phyloP scores from a whole-genome alignment of 2,329 filamentous ascomycete genomes.

The Furcasterigmium sp. region DNA sequence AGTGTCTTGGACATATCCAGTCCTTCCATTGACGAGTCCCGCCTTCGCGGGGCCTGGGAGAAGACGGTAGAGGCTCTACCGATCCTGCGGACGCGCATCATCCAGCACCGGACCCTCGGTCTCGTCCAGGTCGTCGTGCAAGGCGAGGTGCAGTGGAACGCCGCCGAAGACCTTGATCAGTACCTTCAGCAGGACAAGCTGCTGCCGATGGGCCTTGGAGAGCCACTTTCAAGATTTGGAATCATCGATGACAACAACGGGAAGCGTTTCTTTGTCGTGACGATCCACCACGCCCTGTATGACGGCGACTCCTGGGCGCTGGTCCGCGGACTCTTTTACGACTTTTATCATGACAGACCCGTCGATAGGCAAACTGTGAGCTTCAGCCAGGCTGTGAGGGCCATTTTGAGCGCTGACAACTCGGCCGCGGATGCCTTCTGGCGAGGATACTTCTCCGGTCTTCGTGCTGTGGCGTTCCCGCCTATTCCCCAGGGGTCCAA shows the following conservation, averaged over 20 bases:
- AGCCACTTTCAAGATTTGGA: conserved; percentile 13
- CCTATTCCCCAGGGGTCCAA: conserved; percentile 5
- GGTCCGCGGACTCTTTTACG: background rate
- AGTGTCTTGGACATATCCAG: conserved; percentile 8
- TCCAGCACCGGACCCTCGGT: conserved; percentile 1
- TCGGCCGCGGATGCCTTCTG: conserved; percentile 6
- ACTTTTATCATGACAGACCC: background rate
- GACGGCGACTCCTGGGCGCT: conserved; percentile 2
- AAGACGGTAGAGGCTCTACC: conserved; percentile 8
- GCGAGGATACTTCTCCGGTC: conserved; percentile 12
- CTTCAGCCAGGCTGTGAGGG: too few species aligned
- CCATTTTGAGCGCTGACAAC: too few species aligned
- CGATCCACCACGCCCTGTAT: conserved; percentile 10
- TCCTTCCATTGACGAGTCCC: conserved; percentile 4
- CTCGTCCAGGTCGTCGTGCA: conserved; percentile 33
- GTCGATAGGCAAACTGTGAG: too few species aligned
- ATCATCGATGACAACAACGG: conserved; percentile 3
- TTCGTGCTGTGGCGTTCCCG: conserved; percentile 12
- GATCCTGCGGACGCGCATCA: conserved; percentile 15
- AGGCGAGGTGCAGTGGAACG: conserved; percentile 3
- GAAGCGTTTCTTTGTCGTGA: conserved; percentile 12
- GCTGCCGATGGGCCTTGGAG: conserved; percentile 14
- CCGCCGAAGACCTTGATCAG: conserved; percentile 4
- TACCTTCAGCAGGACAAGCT: conserved; percentile 6
- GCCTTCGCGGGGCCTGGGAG: conserved; percentile 15